Evolutionary conservation across 2,329 filamentous ascomycete genomes (phyloP).

Genomic region (Lojkania enalia): DNA sequence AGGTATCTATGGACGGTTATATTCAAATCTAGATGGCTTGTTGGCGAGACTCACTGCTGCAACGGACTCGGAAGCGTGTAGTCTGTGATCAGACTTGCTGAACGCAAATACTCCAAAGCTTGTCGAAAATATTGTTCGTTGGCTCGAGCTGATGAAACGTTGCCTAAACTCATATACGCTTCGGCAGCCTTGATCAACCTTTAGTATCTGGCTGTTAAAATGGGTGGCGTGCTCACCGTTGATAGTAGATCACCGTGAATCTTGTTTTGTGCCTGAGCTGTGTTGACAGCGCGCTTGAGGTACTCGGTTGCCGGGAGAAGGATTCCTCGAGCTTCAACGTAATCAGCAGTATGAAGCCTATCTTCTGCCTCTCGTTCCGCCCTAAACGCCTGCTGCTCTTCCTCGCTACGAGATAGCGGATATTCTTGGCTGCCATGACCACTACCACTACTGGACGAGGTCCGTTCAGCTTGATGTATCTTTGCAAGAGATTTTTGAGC

Average conservation of each 20-base stretch:
- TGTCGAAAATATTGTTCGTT: slow-evolving; percentile 52
- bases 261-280: slow-evolving; percentile 44
- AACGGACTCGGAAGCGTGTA: slow-evolving; percentile 52
- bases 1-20: slow-evolving; percentile 43
- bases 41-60: slow-evolving; percentile 47
- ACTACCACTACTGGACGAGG: slow-evolving; percentile 44
- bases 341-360: slow-evolving; percentile 46
- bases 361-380: slow-evolving; percentile 42
- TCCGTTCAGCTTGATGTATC: slow-evolving; percentile 52
- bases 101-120: slow-evolving; percentile 52
- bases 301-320: slow-evolving; percentile 58
- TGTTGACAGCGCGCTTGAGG: slow-evolving; percentile 51
- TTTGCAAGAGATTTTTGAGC: slow-evolving; percentile 55
- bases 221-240: slow-evolving; percentile 41
- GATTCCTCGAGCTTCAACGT: slow-evolving; percentile 57
- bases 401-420: slow-evolving; percentile 25
- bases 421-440: slow-evolving; percentile 30
- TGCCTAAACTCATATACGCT: slow-evolving; percentile 57
- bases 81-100: slow-evolving; percentile 46
- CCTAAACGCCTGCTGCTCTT: slow-evolving; percentile 22
- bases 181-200: slow-evolving; percentile 47
- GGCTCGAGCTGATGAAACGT: slow-evolving; percentile 50
- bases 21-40: neutral
- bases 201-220: slow-evolving; percentile 11
- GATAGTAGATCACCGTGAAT: slow-evolving; percentile 51